Evolutionary conservation across 371 early-diverging fungal genomes (phyloP).

Genomic region (Mortierella sp.): DNA sequence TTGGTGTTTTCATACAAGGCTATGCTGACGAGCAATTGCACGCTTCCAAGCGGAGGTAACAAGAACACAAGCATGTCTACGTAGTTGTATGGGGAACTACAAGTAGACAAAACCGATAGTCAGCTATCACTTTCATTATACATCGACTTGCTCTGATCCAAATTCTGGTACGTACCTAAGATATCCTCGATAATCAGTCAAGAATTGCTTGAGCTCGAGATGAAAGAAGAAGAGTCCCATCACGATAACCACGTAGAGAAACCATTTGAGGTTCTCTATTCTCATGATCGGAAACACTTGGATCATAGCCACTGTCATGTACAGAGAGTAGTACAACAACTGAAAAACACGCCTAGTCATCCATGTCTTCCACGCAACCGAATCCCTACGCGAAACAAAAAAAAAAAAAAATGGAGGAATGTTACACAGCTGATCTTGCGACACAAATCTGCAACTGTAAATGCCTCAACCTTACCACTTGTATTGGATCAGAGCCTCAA

Average conservation of each 20-base stretch:
- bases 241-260: conserved; percentile 10
- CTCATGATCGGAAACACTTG: conserved; percentile 12
- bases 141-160: too few species aligned
- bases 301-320: conserved; percentile 11
- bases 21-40: conserved; percentile 2
- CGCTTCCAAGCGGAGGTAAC: conserved; percentile 11
- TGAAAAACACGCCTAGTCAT: conserved; percentile 3
- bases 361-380: conserved; percentile 19
- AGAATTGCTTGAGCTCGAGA: conserved; percentile 26
- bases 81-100: conserved; percentile 20
- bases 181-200: conserved; percentile 10
- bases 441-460: not conserved
- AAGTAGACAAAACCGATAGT: not conserved
- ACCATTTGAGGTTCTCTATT: not conserved
- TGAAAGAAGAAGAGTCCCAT: conserved; percentile 13
- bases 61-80: conserved; percentile 17
- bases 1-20: not conserved
- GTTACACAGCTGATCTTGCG: too few species aligned
- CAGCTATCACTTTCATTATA: not conserved
- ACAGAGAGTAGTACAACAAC: conserved; percentile 13
- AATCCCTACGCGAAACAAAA: conserved; percentile 2
- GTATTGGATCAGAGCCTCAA: conserved; percentile 22
- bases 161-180: conserved; percentile 4
- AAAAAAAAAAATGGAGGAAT: not conserved
- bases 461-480: conserved; percentile 14